Evolutionary conservation across 768 basidiomycete genomes (phyloP), one percentile per base, ranked within the genome.

Genomic region (Dioszegia aurantiaca): DNA sequence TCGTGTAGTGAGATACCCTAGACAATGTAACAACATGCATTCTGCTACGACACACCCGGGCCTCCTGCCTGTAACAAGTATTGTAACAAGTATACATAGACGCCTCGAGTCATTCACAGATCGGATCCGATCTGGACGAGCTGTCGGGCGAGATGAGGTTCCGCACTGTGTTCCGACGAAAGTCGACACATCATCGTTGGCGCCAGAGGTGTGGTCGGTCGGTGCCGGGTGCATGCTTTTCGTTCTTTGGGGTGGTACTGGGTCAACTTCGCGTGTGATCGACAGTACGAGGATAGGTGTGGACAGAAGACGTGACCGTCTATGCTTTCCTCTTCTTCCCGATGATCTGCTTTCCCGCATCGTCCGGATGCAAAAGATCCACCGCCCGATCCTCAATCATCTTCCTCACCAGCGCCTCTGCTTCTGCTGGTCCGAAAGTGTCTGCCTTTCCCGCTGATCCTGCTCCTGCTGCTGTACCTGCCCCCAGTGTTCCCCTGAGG

Each of bases 301-400:
- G n/a, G n/a, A n/a, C n/a, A n/a, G n/a, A n/a, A n/a, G n/a, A n/a
- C n/a, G 33, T 14, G 33, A 33, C 33, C 6, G 8, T 14, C 46
- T 41, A 55, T n/a, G 43, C 52, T 26, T 60, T 60, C 23, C 59
- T 17, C 45, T 54, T 60, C 31, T 27, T 54, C 36, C 59, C 53
- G 16, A 30, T 49, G 16, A 54, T 10, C 36, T 54, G 58, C 17
- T 37, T 43, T 4, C 42, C 64, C 5, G 63, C 70, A 59, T 66
- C 65, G 27, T 70, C 69, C 2, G 65, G 65, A 66, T 73, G 65
- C 33, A 55, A 51, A 21, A 73, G 46, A 58, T 68, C 70, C 12
- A 65, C 62, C 57, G 62, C 57, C 26, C 70, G 54, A n/a, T 61
- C 68, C 37, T 72, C 68, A 10, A 70, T 65, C 72, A 72, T 72